Evolutionary conservation across 2,329 filamentous ascomycete species (phyloP), one percentile per base, ranked within the genome.

Genomic region (Venturiaceae sp.): DNA sequence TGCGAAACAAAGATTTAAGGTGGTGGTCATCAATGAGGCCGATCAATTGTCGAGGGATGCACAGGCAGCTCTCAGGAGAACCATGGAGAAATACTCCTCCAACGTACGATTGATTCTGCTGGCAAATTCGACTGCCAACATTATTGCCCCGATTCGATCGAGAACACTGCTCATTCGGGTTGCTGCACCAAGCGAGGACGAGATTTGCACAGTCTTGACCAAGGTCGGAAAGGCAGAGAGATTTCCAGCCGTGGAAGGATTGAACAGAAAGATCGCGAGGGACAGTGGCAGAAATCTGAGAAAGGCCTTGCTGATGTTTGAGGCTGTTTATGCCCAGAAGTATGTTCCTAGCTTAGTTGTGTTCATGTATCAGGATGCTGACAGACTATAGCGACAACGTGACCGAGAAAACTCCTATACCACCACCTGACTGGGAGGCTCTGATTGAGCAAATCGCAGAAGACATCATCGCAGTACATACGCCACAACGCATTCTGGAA

Each of bases 21-120:
- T 99, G 1, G 94, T 99, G 1, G 92, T 99, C 36, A 97, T 99
- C 80, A 99, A 99, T 67, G 94, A 99, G 77, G 94, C 94, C 7
- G 95, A 99, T 69, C 89, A 96, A 68, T 80, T 99, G 63, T 94
- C 87, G 3, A 80, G 94, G 63, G 94, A 99, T 78, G 94, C 94
- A 3, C 94, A 99, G 75, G 94, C 95, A 0, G 95, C 95, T 33
- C 77, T 99, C 68, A 84, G 94, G 71, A 81, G 94, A 62, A 99
- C 94, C 0, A 99, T 99, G 94, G 94, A 99, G 76, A 99, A 99
- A 74, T 99, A 99, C 79, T 95, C 89, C 67, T 92, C 92, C 14
- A 99, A 99, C 71, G 68, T 99, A 68, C 83, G 94, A 23, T 74
- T 99, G 65, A 97, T 99, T 53, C 77, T 99, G 61, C 77, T 99